These are phyloP conservation scores for Cutaneotrichosporon arboriforme DNA, from an alignment of 1,284 basidiomycete species.

Conservation along the genomic window DNA sequence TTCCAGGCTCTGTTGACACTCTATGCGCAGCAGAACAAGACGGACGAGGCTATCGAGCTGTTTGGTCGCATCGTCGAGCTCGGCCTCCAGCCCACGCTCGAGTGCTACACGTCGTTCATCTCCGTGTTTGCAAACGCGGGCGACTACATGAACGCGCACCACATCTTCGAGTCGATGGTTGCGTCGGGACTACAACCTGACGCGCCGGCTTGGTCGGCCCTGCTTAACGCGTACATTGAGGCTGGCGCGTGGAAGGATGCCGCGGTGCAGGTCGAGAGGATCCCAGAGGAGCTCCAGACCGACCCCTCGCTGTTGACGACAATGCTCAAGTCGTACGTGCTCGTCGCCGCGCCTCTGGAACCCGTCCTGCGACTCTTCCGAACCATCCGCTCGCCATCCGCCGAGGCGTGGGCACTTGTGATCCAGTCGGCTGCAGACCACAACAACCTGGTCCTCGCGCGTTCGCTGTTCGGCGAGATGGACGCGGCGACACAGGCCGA, in stretches of 20 bases:
- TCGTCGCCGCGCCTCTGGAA: slow-evolving; percentile 69
- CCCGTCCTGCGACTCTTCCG: slow-evolving; percentile 64
- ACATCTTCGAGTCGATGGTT: slow-evolving; percentile 55
- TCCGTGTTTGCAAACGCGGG: slow-evolving; percentile 60
- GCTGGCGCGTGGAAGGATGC: slow-evolving; percentile 58
- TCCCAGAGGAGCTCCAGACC: slow-evolving; percentile 48
- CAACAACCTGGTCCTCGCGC: slow-evolving; percentile 62
- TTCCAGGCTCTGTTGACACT: slow-evolving; percentile 58
- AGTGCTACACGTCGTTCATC: slow-evolving; percentile 66
- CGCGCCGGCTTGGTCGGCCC: slow-evolving; percentile 59
- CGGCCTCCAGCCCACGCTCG: slow-evolving; percentile 53
- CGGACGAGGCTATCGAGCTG: slow-evolving; percentile 55
- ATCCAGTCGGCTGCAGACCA: slow-evolving; percentile 80
- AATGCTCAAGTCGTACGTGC: slow-evolving; percentile 77
- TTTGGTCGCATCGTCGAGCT: slow-evolving; percentile 61
- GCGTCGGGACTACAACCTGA: slow-evolving; percentile 58
- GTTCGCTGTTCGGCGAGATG: slow-evolving; percentile 65
- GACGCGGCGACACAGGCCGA: slow-evolving; percentile 48
- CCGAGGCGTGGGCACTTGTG: slow-evolving; percentile 66
- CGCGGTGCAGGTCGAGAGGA: slow-evolving; percentile 20
- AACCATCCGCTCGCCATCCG: slow-evolving; percentile 56
- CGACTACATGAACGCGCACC: slow-evolving; percentile 64
- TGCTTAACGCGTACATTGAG: slow-evolving; percentile 81
- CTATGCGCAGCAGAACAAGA: slow-evolving; percentile 58
- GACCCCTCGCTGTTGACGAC: slow-evolving; percentile 60